Percentiles rank a stretch among this genome's conserved stretches.
Evolutionary conservation across 345 rosid genomes (phyloP).

Genomic region (Lumnitzera racemosa): DNA sequence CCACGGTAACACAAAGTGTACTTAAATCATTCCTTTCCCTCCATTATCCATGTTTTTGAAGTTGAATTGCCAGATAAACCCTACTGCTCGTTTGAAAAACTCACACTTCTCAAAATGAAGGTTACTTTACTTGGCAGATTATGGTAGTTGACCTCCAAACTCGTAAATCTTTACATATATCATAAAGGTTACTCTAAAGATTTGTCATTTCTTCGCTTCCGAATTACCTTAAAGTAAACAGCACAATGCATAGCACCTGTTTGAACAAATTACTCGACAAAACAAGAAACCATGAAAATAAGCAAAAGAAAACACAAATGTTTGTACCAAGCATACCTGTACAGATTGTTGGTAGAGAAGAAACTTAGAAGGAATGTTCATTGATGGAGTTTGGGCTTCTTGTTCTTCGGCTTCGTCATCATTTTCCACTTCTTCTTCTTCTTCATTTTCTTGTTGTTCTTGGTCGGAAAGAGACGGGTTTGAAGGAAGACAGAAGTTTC

Average conservation of each 20-base stretch:
- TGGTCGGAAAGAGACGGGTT: slow-evolving; percentile 14
- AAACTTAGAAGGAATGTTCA: slow-evolving; percentile 62
- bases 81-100: too few relatives aligned
- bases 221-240: too few relatives aligned
- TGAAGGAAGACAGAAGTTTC: slow-evolving; percentile 18
- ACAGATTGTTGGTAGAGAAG: slow-evolving; percentile 80
- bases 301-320: background rate
- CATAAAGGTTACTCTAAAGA: too few relatives aligned
- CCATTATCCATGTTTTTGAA: too few relatives aligned
- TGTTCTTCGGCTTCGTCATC: slow-evolving; percentile 19
- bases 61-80: too few relatives aligned
- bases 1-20: too few relatives aligned
- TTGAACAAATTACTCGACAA: slow-evolving; percentile 3
- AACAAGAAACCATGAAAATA: background rate
- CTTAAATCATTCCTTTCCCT: too few relatives aligned
- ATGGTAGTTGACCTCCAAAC: too few relatives aligned
- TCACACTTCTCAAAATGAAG: too few relatives aligned
- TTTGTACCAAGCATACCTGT: slow-evolving; percentile 32
- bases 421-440: slow-evolving; percentile 18
- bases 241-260: background rate
- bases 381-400: slow-evolving; percentile 22
- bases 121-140: too few relatives aligned
- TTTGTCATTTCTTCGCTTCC: too few relatives aligned
- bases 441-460: slow-evolving; percentile 12
- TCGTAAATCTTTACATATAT: too few relatives aligned